phyloP scores from a whole-genome alignment of 2,329 filamentous ascomycete genomes.

The Beauveria australis region DNA sequence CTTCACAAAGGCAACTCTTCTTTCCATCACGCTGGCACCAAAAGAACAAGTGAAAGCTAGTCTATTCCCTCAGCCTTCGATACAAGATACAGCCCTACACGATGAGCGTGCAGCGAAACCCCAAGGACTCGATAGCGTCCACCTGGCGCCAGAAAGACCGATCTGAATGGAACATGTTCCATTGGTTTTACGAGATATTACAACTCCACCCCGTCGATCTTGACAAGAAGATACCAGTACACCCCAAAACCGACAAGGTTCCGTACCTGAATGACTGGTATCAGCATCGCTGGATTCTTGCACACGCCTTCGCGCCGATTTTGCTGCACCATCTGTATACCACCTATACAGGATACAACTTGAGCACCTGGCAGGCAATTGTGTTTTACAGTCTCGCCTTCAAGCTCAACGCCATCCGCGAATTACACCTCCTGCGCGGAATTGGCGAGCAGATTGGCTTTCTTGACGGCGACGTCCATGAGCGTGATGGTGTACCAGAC shows the following conservation, averaged over 20 bases:
- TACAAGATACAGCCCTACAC: neutral
- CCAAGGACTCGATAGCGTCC: constrained; percentile 17
- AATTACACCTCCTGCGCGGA: constrained; percentile 21
- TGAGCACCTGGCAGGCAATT: constrained; percentile 6
- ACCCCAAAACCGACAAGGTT: constrained; percentile 25
- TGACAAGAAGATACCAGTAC: constrained; percentile 18
- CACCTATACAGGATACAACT: constrained; percentile 12
- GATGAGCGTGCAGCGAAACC: constrained; percentile 2
- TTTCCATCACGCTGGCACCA: neutral
- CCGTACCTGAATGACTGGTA: constrained; percentile 22
- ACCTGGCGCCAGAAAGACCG: constrained; percentile 16
- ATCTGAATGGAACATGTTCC: constrained; percentile 14
- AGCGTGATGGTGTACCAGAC: constrained; percentile 27
- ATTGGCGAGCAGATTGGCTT: constrained; percentile 24
- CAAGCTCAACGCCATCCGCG: constrained; percentile 22
- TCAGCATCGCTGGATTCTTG: constrained; percentile 24
- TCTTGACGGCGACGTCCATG: constrained; percentile 22
- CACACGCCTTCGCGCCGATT: constrained; percentile 20
- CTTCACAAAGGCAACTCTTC: neutral
- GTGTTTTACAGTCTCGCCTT: constrained; percentile 23
- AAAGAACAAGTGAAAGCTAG: neutral
- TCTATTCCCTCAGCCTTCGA: neutral
- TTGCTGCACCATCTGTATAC: constrained; percentile 17
- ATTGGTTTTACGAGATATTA: constrained; percentile 14
- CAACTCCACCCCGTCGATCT: constrained; percentile 14